phyloP scores from a whole-genome alignment of 2,329 filamentous ascomycete genomes.

The Scortechinia acanthostroma region DNA sequence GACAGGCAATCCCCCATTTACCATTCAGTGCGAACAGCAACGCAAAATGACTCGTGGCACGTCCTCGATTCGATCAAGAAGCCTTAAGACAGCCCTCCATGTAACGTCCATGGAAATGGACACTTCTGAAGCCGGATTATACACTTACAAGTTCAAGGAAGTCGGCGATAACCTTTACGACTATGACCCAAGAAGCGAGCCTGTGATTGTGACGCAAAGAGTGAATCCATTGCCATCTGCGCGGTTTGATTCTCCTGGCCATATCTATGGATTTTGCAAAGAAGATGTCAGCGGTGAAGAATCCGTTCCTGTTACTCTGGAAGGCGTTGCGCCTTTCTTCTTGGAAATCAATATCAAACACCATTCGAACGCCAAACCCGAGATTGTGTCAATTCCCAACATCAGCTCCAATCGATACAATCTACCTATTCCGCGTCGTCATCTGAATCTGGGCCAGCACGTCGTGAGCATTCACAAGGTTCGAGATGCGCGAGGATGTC shows the following conservation, averaged over 20 bases:
- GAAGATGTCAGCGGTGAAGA: conserved; percentile 77
- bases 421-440: conserved; percentile 76
- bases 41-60: conserved; percentile 64
- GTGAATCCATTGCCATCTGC: conserved; percentile 81
- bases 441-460: conserved; percentile 82
- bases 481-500: conserved; percentile 79
- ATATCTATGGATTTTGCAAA: conserved; percentile 92
- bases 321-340: conserved; percentile 79
- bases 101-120: conserved; percentile 79
- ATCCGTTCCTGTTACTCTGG: conserved; percentile 77
- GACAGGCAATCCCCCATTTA: conserved; percentile 71
- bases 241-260: conserved; percentile 75
- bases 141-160: conserved; percentile 79
- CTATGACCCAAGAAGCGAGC: conserved; percentile 49
- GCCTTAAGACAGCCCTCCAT: conserved; percentile 70
- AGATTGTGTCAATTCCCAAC: conserved; percentile 74
- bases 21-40: conserved; percentile 73
- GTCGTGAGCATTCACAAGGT: conserved; percentile 84
- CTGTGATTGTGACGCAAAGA: conserved; percentile 70
- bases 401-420: conserved; percentile 70
- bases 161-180: conserved; percentile 83
- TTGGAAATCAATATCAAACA: conserved; percentile 92
- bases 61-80: conserved; percentile 58
- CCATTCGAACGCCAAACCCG: conserved; percentile 71
- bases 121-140: conserved; percentile 72